A percentile compares a stretch with the other conserved stretches of the same genome.
Evolutionary conservation across 768 basidiomycete genomes (phyloP).

Genomic region (Infundibulicybe gibba): DNA sequence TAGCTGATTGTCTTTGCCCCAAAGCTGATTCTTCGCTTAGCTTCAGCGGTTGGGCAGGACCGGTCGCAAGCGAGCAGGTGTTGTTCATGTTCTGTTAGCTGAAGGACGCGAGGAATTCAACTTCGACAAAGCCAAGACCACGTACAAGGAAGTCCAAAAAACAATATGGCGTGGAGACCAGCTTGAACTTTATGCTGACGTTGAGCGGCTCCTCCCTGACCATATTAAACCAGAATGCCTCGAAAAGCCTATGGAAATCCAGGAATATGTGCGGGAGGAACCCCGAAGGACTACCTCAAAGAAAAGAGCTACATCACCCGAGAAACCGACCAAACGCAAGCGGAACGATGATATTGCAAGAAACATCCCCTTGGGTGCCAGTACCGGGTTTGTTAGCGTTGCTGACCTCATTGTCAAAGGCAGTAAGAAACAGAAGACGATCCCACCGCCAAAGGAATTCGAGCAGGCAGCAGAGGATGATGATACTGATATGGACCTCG

Average conservation of each 20-base stretch:
- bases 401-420: constrained; percentile 57
- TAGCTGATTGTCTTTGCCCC: background rate
- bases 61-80: constrained; percentile 86
- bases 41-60: constrained; percentile 95
- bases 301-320: constrained; percentile 22
- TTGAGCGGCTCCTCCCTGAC: constrained; percentile 79
- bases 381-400: constrained; percentile 68
- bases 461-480: constrained; percentile 60
- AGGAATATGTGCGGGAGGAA: constrained; percentile 60
- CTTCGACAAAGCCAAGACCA: constrained; percentile 82
- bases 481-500: constrained; percentile 65
- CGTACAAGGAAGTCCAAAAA: constrained; percentile 86
- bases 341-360: constrained; percentile 62
- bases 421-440: constrained; percentile 35
- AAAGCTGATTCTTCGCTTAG: constrained; percentile 34
- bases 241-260: constrained; percentile 82
- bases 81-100: constrained; percentile 88
- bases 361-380: constrained; percentile 75
- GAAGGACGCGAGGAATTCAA: constrained; percentile 90
- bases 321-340: constrained; percentile 57
- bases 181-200: constrained; percentile 92
- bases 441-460: constrained; percentile 33
- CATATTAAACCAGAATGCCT: constrained; percentile 73
- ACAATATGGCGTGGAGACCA: constrained; percentile 82
- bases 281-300: constrained; percentile 32